Percentiles rank a stretch among this genome's conserved stretches.
Conservation (phyloP, 2,329 filamentous ascomycete species). For the Sordariomycetes sp. region DNA sequence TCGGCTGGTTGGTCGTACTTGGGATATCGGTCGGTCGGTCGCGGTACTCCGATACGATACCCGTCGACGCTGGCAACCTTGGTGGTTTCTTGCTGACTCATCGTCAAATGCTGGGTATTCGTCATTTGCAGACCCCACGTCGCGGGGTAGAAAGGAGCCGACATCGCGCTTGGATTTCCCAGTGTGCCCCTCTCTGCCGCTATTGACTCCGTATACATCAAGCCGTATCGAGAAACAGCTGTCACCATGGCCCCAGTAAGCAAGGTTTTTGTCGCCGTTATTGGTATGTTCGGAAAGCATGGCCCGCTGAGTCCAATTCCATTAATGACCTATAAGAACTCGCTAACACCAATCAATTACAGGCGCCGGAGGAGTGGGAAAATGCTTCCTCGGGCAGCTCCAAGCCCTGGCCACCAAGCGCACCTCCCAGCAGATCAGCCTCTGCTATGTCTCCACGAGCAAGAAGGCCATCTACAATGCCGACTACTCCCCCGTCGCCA, state of each 20-base stretch:
- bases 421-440: slow-evolving; percentile 58
- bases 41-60: background rate
- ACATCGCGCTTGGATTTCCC: background rate
- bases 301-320: background rate
- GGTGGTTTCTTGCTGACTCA: background rate
- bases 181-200: background rate
- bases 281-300: slow-evolving; percentile 24
- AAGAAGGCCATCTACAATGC: slow-evolving; percentile 69
- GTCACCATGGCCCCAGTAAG: slow-evolving; percentile 29
- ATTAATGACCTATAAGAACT: background rate
- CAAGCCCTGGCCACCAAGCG: slow-evolving; percentile 54
- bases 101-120: background rate
- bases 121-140: background rate
- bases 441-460: slow-evolving; percentile 80
- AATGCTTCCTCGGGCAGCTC: slow-evolving; percentile 80
- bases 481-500: slow-evolving; percentile 58
- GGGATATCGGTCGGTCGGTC: background rate
- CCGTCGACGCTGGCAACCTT: background rate
- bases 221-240: background rate
- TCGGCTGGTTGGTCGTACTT: background rate
- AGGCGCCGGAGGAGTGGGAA: slow-evolving; percentile 91
- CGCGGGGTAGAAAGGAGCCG: background rate
- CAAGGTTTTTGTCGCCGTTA: slow-evolving; percentile 41
- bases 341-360: slow-evolving; percentile 8
- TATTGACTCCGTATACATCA: background rate